These are phyloP conservation scores for Orbilia ellipsospora DNA, from an alignment of 2,329 filamentous ascomycete species.

Conservation along the genomic window DNA sequence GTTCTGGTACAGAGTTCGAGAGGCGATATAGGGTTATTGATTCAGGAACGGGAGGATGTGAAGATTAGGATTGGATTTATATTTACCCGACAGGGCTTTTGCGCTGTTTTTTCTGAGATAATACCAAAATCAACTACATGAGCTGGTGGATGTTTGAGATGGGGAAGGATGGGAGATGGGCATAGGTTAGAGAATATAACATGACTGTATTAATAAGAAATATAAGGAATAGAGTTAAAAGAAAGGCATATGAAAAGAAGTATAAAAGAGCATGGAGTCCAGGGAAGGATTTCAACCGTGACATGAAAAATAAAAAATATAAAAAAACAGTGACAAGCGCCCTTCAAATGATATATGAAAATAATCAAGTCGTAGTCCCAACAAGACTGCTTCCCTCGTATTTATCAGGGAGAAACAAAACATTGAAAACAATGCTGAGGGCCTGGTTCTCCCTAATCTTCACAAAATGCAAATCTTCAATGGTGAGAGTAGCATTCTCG, in stretches of 20 bases:
- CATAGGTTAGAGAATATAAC: neutral
- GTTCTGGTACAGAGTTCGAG: neutral
- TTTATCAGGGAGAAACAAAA: constrained; percentile 13
- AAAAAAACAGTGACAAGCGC: neutral
- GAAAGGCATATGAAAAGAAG: neutral
- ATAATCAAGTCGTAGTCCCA: neutral
- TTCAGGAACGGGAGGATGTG: neutral
- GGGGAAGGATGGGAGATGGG: too few relatives aligned
- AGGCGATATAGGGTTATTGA: neutral
- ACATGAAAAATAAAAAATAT: neutral
- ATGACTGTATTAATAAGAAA: neutral
- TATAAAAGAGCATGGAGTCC: neutral
- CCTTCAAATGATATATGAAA: too few relatives aligned
- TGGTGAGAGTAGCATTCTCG: constrained; percentile 22
- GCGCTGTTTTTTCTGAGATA: neutral
- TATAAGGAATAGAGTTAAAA: neutral
- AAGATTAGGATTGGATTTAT: neutral
- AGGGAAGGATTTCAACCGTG: neutral
- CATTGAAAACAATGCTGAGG: constrained; percentile 37
- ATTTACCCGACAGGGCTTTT: neutral
- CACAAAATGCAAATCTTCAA: constrained; percentile 36
- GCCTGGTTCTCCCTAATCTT: constrained; percentile 33
- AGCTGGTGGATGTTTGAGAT: too few relatives aligned
- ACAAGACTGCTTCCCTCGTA: neutral
- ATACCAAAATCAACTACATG: too few relatives aligned